A percentile compares a stretch with the other conserved stretches of the same genome.
phyloP scores from a whole-genome alignment of 176 grass and related monocot genomes.

The Themeda triandra region DNA sequence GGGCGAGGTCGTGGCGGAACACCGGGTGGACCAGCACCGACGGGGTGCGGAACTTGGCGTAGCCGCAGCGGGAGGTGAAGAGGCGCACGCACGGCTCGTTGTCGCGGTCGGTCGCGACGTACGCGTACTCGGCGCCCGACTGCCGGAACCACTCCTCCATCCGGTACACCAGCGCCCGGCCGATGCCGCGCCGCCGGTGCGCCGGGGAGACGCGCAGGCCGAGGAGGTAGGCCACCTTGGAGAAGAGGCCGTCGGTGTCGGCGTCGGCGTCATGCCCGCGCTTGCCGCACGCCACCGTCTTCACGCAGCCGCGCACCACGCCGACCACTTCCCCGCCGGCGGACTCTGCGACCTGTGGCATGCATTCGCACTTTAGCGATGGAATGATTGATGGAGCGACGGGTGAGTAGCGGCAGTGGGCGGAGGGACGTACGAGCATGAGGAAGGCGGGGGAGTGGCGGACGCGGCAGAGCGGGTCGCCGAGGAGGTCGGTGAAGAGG shows the following conservation, averaged over 20 bases:
- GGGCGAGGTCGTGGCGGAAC: conserved; percentile 38
- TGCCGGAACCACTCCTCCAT: conserved; percentile 81
- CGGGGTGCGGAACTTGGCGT: conserved; percentile 65
- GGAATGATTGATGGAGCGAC: not conserved
- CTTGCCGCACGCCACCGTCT: conserved; percentile 54
- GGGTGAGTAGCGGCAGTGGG: not conserved
- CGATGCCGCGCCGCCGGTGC: conserved; percentile 48
- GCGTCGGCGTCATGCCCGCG: not conserved
- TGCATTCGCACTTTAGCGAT: not conserved
- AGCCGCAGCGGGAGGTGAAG: conserved; percentile 66
- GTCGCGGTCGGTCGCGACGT: conserved; percentile 68
- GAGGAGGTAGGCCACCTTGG: conserved; percentile 75
- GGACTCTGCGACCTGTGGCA: conserved; percentile 42
- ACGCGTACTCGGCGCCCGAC: conserved; percentile 67
- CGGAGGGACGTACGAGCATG: conserved; percentile 60
- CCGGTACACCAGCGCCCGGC: conserved; percentile 35
- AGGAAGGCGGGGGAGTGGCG: conserved; percentile 65
- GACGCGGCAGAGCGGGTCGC: conserved; percentile 76
- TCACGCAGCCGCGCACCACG: conserved; percentile 68
- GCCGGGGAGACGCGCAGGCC: conserved; percentile 68
- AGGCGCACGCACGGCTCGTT: conserved; percentile 56
- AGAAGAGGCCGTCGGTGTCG: not conserved
- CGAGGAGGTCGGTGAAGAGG: conserved; percentile 86
- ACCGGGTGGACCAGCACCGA: conserved; percentile 62
- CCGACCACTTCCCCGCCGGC: conserved; percentile 48